phyloP scores from a whole-genome alignment of 2,329 filamentous ascomycete genomes.

The Amylocarpus encephaloides region DNA sequence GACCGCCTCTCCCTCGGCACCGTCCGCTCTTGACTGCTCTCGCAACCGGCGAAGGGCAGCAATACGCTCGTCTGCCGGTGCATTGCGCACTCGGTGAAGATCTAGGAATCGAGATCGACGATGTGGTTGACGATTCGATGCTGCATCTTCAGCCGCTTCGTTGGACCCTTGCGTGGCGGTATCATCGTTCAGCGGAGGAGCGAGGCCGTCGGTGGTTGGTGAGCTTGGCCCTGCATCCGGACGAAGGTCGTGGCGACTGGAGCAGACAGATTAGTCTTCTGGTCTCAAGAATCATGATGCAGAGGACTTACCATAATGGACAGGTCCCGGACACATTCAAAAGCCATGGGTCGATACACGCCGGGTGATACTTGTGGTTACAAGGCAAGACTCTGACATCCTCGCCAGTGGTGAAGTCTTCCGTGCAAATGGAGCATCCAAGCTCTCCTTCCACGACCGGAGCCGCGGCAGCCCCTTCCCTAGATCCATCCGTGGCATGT shows the following conservation, averaged over 20 bases:
- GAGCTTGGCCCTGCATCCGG: slow-evolving; percentile 21
- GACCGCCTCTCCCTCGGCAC: slow-evolving; percentile 4
- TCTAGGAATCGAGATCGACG: slow-evolving; percentile 50
- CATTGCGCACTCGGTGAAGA: slow-evolving; percentile 49
- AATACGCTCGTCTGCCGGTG: slow-evolving; percentile 57
- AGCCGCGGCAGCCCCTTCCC: slow-evolving; percentile 8
- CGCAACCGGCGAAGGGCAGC: slow-evolving; percentile 47
- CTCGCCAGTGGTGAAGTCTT: slow-evolving; percentile 60
- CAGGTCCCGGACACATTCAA: slow-evolving; percentile 65
- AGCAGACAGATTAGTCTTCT: slow-evolving; percentile 13
- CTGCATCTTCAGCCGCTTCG: slow-evolving; percentile 31
- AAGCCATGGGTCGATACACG: slow-evolving; percentile 64
- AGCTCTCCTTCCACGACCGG: slow-evolving; percentile 28
- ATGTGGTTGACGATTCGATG: slow-evolving; percentile 34
- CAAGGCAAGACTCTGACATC: slow-evolving; percentile 64
- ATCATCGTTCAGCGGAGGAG: slow-evolving; percentile 24
- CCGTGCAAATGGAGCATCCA: slow-evolving; percentile 63
- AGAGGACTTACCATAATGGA: slow-evolving; percentile 54
- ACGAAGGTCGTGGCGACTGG: slow-evolving; percentile 35
- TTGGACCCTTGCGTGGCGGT: slow-evolving; percentile 20
- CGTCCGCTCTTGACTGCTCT: slow-evolving; percentile 31
- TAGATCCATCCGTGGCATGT: slow-evolving; percentile 11
- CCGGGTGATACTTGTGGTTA: slow-evolving; percentile 61
- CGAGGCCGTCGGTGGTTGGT: slow-evolving; percentile 17
- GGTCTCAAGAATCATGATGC: slow-evolving; percentile 1